Base-by-base conservation (phyloP, 164 flowering plant species). In the Dillenia turbinata region DNA sequence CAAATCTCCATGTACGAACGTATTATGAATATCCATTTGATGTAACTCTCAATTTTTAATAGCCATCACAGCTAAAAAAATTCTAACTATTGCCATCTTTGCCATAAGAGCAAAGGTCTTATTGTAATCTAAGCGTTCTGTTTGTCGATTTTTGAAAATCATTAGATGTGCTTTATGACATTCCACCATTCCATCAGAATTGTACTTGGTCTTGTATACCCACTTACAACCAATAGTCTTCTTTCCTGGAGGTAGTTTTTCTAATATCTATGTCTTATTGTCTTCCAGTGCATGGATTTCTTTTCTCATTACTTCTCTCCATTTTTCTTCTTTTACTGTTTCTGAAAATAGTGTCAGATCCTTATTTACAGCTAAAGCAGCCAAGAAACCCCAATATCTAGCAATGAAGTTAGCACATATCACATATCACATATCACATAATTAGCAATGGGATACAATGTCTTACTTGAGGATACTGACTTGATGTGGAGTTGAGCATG, bases 181-280 rank as follows among this genome's bases (percentile, higher is more conserved):
- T 11, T 47, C 62, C 45, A 45, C 16, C 5, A 24, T 9, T 9
- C 50, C 62, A 10, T 46, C 3, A 12, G 62, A 44, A 4, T 16
- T n/a, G 17, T 47, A 47, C 33, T 59, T 59, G 11, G 16, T 59
- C 26, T 17, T 14, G 16, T 44, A 59, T 14, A 59, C 62, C 62
- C 62, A 59, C 12, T 16, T 47, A 19, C 51, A 40, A 8, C 51
- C 51, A 19, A 59, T 46, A 16, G 62, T 3, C 10, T 11, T 14
- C 47, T 59, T 59, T 4, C 33, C 50, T 15, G 49, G 51, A 59
- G 62, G 33, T 8, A 59, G 33, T 4, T 7, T n/a, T 3, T 14
- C 33, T 3, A 59, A 9, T 11, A 19, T 15, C 62, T 50, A 59
- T 8, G 51, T 59, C 5, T 10, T 13, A 19, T 46, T 59, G 5